Conservation (phyloP, 345 rosid genomes). For the Aurinia saxatilis region DNA sequence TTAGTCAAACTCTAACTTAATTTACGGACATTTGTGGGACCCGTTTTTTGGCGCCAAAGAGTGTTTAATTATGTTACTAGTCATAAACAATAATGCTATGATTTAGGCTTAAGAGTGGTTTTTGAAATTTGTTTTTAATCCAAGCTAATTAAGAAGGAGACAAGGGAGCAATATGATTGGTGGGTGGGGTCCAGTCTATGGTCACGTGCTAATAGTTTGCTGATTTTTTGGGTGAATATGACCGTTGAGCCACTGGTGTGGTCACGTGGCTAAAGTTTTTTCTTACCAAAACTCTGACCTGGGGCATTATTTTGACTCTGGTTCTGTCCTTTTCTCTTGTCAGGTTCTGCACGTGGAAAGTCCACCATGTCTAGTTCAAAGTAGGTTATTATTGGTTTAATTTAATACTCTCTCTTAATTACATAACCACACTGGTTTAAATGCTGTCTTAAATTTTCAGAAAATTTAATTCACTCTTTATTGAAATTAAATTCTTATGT, state of each 20-base stretch:
- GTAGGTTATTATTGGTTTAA: no score
- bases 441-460: not conserved
- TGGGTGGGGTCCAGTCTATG: conserved; percentile 8
- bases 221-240: conserved; percentile 15
- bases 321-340: not conserved
- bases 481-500: not conserved
- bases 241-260: conserved; percentile 29
- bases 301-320: conserved; percentile 21
- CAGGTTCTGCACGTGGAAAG: conserved; percentile 25
- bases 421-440: not conserved
- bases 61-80: not conserved
- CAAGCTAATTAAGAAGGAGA: conserved; percentile 4
- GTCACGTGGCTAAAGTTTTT: conserved; percentile 15
- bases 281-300: conserved; percentile 4
- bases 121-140: no score
- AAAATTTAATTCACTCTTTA: not conserved
- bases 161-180: conserved; percentile 27
- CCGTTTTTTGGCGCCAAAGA: conserved; percentile 14
- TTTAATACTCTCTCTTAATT: not conserved
- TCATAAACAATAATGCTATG: no score
- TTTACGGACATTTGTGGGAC: conserved; percentile 8
- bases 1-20: conserved; percentile 11
- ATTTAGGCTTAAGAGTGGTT: no score
- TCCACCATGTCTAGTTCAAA: not conserved
- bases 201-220: conserved; percentile 25